A percentile compares a stretch with the other conserved stretches of the same genome.
phyloP scores from a whole-genome alignment of 2,329 filamentous ascomycete species.

The Epichloe typhina region DNA sequence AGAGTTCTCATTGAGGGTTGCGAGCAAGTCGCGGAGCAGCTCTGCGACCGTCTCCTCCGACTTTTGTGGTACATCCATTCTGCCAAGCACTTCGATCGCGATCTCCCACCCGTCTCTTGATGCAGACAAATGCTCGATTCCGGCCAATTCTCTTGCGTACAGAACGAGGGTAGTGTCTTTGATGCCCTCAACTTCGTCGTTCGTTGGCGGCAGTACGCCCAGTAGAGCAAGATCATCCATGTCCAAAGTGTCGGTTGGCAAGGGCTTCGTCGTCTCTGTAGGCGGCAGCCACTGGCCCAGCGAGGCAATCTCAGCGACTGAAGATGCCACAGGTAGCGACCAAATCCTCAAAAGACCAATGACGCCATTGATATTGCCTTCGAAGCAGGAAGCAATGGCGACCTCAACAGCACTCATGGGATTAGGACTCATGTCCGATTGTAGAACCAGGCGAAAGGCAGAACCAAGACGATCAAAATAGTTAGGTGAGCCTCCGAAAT shows the following conservation, averaged over 20 bases:
- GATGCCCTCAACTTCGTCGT: slow-evolving; percentile 48
- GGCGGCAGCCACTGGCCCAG: slow-evolving; percentile 67
- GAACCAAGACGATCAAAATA: slow-evolving; percentile 64
- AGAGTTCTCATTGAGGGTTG: slow-evolving; percentile 48
- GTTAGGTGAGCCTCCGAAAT: slow-evolving; percentile 43
- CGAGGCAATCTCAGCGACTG: slow-evolving; percentile 73
- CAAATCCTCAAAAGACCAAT: slow-evolving; percentile 62
- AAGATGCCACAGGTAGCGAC: slow-evolving; percentile 67
- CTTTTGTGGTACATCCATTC: slow-evolving; percentile 59
- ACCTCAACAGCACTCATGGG: slow-evolving; percentile 65
- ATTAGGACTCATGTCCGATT: slow-evolving; percentile 65
- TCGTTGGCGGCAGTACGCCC: slow-evolving; percentile 46
- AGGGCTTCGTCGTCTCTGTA: slow-evolving; percentile 25
- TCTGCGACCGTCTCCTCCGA: slow-evolving; percentile 64
- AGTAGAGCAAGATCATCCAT: slow-evolving; percentile 77
- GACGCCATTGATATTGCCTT: slow-evolving; percentile 67
- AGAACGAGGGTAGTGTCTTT: slow-evolving; percentile 68
- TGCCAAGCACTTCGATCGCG: slow-evolving; percentile 67
- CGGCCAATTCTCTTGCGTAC: slow-evolving; percentile 59
- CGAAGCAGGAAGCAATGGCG: slow-evolving; percentile 67
- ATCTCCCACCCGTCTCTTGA: slow-evolving; percentile 74
- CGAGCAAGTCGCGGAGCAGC: slow-evolving; percentile 55
- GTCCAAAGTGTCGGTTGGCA: slow-evolving; percentile 55
- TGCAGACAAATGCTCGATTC: slow-evolving; percentile 34
- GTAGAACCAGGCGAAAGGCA: slow-evolving; percentile 55